Evolutionary conservation across 768 basidiomycete species (phyloP), one percentile per base, ranked within the genome.

Genomic region (Mycena floridula): DNA sequence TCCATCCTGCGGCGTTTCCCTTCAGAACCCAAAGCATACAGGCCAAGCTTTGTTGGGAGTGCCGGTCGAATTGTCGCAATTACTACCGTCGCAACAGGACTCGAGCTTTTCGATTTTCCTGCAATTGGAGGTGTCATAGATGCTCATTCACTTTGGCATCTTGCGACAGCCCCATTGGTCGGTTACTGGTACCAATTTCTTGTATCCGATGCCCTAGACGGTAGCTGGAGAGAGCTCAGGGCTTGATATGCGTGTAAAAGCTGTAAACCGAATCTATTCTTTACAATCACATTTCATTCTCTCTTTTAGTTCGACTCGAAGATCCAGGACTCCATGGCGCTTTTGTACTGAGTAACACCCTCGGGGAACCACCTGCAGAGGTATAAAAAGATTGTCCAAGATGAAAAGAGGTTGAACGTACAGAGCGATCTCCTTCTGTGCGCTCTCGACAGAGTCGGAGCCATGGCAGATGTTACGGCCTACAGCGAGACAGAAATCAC

Each of bases 401-500:
- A 43, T 6, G 23, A 45, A 20, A 35, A 20, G 38, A 25, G 42
- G 30, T 18, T 7, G 25, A 18, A 72, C 88, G 57, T 54, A 95
- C 87, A 99, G 81, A 35, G 69, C 71, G 57, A 99, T 97, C 72
- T 99, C 95, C 74, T 94, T 93, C 67, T 97, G 81, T 26, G 89
- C 89, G 54, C 63, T 88, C 66, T 90, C 89, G 52, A 91, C 85
- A 43, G 87, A 75, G 68, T 92, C 90, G 42, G 89, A 91, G 47
- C 90, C 89, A 61, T 93, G 89, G 72, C 86, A 89, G 65, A 92
- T 86, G 75, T 94, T 95, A 58, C 91, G 89, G 47, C 93, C 95
- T 55, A 93, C 86, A 54, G 92, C 89, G 56, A 98, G 85, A 56
- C 83, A 85, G 68, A 77, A 96, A 73, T 96, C 93, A 47, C 92